Evolutionary conservation across 139 green algal genomes (phyloP), one percentile per base, ranked within the genome.

Genomic region (Pleodorina starrii): DNA sequence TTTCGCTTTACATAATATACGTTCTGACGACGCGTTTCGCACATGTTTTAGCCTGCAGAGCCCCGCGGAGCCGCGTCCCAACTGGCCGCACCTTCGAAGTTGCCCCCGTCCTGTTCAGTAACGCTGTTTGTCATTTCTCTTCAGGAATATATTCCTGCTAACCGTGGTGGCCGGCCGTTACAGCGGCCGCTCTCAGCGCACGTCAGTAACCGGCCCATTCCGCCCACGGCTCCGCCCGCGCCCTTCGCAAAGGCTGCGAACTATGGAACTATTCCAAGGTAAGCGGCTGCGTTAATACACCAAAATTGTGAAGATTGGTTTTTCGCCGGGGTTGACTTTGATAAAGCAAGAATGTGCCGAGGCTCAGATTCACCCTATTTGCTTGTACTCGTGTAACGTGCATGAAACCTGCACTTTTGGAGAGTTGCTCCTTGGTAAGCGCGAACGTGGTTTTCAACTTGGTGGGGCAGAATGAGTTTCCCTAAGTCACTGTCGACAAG

Each of bases 81-180:
- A 48, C 35, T 44, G 63, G 35, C 68, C 6, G 32, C 40, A 42
- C 38, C 69, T 80, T 80, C 72, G 72, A 80, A 80, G 68, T 44
- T 66, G 5, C 54, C 7, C 54, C 25, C 54, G 6, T 9, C 21
- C 4, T 46, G 35, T 21, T 48, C 68, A 76, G 23, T 57, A 80
- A 80, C 72, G 23, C 72, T 2, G 7, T 36, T 35, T 25, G 9
- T 35, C 5, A 16, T 84, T 2, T 84, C 35, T 32, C n/a, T 51
- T 25, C 66, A 88, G 82, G 82, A 88, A 54, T 88, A 88, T 57
- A 51, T 88, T 29, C 82, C 82, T 68, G 82, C 63, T 6, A 75
- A 60, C 11, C 66, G 66, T 1, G 5, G 29, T 14, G 44, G 44
- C 0, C 16, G 32, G n/a, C 82, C 82, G 10, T 36, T 79, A 5